Evolutionary conservation across 2,329 filamentous ascomycete species (phyloP), one percentile per base, ranked within the genome.

Genomic region (Mariannaea elegans): DNA sequence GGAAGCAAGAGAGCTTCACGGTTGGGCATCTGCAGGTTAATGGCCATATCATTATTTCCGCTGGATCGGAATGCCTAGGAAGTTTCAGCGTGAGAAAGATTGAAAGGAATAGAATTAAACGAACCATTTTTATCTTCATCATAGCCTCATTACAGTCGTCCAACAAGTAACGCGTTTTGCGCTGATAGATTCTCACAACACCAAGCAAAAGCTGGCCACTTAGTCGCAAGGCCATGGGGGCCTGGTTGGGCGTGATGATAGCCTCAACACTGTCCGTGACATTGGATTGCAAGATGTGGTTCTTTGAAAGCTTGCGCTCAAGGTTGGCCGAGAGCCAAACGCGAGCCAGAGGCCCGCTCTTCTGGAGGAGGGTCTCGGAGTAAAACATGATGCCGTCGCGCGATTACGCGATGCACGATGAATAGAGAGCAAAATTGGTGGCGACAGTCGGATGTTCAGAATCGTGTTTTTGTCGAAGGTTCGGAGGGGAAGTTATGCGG

Each of bases 301-400:
- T 93, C 81, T 99, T 99, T 69, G 94, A 97, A 61, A 99, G 88
- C 82, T 98, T 99, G 83, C 94, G 93, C 86, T 98, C 95, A 66
- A 98, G 85, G 79, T 98, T 99, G 81, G 95, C 93, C 29, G 95
- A 97, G 63, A 98, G 87, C 95, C 95, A 99, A 81, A 98, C 94
- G 75, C 93, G 92, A 80, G 95, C 95, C 83, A 99, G 81, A 73
- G 95, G 94, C 82, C 95, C 95, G 71, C 93, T 97, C 89, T 97
- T 97, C 77, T 94, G 93, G 71, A 99, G 87, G 60, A 99, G 87
- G 55, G 93, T 93, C 82, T 97, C 93, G 53, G 95, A 97, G 78
- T 97, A 98, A 81, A 99, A 99, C 95, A 99, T 99, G 76, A 74
- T 81, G 79, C 56, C 66, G 67, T 62, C 62, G 70, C 67, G 66